A percentile compares a stretch with the other conserved stretches of the same genome.
These are phyloP conservation scores for Crithidia bombi DNA, from an alignment of 208 protist genomes.

Conservation along the genomic window DNA sequence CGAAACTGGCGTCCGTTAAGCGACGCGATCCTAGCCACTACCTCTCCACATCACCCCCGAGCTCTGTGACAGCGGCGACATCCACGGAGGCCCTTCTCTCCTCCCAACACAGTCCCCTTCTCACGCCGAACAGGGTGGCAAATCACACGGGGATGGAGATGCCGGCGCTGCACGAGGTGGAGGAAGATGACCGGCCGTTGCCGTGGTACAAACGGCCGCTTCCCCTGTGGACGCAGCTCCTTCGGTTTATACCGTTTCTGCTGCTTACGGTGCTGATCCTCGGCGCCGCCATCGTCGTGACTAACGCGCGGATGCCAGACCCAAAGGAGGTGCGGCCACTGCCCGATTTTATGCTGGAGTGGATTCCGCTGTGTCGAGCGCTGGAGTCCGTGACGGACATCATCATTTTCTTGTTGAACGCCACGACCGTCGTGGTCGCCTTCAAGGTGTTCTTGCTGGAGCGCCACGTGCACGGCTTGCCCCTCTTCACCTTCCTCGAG, in stretches of 20 bases:
- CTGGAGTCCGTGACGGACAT: slow-evolving; percentile 61
- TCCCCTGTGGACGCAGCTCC: slow-evolving; percentile 68
- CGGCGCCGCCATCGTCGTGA: slow-evolving; percentile 63
- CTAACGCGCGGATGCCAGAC: slow-evolving; percentile 81
- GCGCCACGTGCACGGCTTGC: slow-evolving; percentile 27
- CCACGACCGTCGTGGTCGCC: slow-evolving; percentile 37
- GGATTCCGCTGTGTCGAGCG: slow-evolving; percentile 50
- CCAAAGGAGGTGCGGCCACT: slow-evolving; percentile 60
- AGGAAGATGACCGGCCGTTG: slow-evolving; percentile 1
- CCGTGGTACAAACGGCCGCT: slow-evolving; percentile 59
- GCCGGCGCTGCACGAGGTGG: neutral
- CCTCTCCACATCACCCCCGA: neutral
- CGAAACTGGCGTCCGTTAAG: slow-evolving; percentile 15
- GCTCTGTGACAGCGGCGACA: neutral
- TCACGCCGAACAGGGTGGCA: neutral
- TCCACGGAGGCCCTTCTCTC: slow-evolving; percentile 2
- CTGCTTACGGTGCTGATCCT: slow-evolving; percentile 60
- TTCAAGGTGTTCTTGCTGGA: slow-evolving; percentile 80
- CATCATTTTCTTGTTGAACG: slow-evolving; percentile 62
- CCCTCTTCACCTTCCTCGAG: slow-evolving; percentile 24
- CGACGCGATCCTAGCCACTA: slow-evolving; percentile 1
- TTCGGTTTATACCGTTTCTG: slow-evolving; percentile 67
- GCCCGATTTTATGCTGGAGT: slow-evolving; percentile 76
- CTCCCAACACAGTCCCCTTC: neutral
- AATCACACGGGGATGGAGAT: neutral